Evolutionary conservation across 139 green algal genomes (phyloP).

Genomic region (Picochlorum sp.): DNA sequence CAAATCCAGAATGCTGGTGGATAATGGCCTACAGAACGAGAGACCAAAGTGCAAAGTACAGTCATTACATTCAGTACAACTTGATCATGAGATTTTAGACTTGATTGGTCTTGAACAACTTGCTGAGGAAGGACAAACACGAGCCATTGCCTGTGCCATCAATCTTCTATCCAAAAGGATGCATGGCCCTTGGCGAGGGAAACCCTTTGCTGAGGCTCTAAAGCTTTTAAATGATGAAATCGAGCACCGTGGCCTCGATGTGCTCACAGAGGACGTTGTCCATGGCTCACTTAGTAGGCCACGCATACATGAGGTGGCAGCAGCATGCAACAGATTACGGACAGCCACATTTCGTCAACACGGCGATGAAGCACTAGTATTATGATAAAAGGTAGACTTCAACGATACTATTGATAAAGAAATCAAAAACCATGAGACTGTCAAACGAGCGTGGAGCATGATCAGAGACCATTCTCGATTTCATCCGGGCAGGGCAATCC

Average conservation of each 20-base stretch:
- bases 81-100: constrained; percentile 30
- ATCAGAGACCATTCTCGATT: constrained; percentile 9
- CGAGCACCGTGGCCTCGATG: background rate
- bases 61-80: constrained; percentile 12
- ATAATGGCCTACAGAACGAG: background rate
- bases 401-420: no score
- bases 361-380: background rate
- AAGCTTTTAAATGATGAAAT: background rate
- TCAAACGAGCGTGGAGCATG: no score
- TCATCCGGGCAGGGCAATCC: constrained; percentile 37
- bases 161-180: constrained; percentile 16
- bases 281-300: constrained; percentile 45
- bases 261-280: background rate
- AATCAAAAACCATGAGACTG: no score
- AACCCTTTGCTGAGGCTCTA: background rate
- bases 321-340: constrained; percentile 57
- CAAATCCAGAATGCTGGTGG: background rate
- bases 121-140: constrained; percentile 46
- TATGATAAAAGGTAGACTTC: no score
- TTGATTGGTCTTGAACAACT: constrained; percentile 48
- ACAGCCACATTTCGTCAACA: constrained; percentile 28
- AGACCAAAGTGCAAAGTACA: constrained; percentile 19
- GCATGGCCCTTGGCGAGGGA: background rate
- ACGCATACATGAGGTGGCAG: constrained; percentile 50
- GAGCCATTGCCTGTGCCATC: constrained; percentile 34